phyloP scores from a whole-genome alignment of 345 rosid species.

The sweet orange (Citrus sinensis) region DVS_A1.0 CM039162.1:31192501-31193000 shows the following conservation, averaged over 20 bases:
- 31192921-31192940: background rate
- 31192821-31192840: conserved; percentile 37
- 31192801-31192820: conserved; percentile 46
- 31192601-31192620: background rate
- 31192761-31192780: background rate
- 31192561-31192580: too few species aligned
- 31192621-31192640: conserved; percentile 62
- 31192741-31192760: background rate
- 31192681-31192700: conserved; percentile 49
- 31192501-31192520: too few species aligned
- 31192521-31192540: too few species aligned
- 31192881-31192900: background rate
- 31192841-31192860: conserved; percentile 38
- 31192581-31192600: too few species aligned
- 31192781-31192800: conserved; percentile 36
- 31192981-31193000: conserved; percentile 43
- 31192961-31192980: conserved; percentile 42
- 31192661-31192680: conserved; percentile 53
- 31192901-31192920: background rate
- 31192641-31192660: conserved; percentile 53
- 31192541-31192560: too few species aligned
- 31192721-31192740: conserved; percentile 5
- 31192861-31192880: conserved; percentile 11
- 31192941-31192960: conserved; percentile 23
- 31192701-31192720: background rate